Conservation (phyloP, 1,139 yeast species). For the Diutina scorzettiae region DNA sequence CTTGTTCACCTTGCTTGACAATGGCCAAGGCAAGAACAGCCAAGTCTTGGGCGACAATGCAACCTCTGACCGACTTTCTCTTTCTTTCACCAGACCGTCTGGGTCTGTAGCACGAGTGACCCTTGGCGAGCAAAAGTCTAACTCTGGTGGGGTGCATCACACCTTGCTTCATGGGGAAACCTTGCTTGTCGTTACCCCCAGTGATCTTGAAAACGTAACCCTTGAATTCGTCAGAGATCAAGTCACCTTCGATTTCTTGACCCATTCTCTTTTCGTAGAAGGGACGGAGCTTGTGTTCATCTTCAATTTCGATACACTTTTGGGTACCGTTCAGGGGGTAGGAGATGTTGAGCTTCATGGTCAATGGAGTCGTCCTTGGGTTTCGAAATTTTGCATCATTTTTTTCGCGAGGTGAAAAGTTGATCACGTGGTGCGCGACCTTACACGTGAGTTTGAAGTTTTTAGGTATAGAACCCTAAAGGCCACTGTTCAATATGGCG, state of each 20-base stretch:
- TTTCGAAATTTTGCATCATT: too few relatives aligned
- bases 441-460: too few relatives aligned
- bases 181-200: conserved; percentile 99
- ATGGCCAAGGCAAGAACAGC: conserved; percentile 89
- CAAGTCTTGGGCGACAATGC: conserved; percentile 95
- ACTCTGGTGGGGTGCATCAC: conserved; percentile 99
- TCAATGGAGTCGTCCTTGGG: too few relatives aligned
- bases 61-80: conserved; percentile 99
- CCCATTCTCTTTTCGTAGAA: conserved; percentile 99
- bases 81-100: conserved; percentile 99
- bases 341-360: conserved; percentile 85
- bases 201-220: conserved; percentile 98
- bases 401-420: too few relatives aligned
- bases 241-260: conserved; percentile 98
- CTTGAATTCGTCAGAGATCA: conserved; percentile 97
- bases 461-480: too few relatives aligned
- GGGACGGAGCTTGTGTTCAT: conserved; percentile 97
- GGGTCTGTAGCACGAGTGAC: conserved; percentile 99
- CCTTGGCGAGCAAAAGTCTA: conserved; percentile 85
- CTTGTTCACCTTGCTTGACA: conserved; percentile 95
- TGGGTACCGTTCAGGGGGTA: conserved; percentile 99
- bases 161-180: conserved; percentile 99
- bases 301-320: conserved; percentile 94
- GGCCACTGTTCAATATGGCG: too few relatives aligned
- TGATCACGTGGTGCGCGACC: too few relatives aligned